These are phyloP conservation scores for Acanthamoeba sp. DNA, from an alignment of 208 protist species.

Conservation along the genomic window DNA sequence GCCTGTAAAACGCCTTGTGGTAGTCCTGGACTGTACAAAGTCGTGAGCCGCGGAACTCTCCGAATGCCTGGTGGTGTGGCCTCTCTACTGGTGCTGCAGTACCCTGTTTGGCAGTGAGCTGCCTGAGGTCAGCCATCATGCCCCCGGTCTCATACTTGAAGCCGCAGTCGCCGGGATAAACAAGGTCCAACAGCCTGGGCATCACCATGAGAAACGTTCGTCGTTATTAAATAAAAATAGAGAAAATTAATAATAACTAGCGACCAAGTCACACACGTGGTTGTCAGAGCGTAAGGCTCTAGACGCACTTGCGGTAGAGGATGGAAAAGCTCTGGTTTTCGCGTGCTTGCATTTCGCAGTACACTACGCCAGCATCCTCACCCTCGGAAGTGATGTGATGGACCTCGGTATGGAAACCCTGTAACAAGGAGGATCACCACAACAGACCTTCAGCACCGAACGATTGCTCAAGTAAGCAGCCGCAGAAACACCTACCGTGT, in stretches of 20 bases:
- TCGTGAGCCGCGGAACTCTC: too few relatives aligned
- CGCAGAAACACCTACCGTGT: slow-evolving; percentile 44
- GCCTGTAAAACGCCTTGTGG: slow-evolving; percentile 84
- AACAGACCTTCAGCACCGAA: too few relatives aligned
- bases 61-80: too few relatives aligned
- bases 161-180: slow-evolving; percentile 77
- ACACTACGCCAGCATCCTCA: slow-evolving; percentile 89
- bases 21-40: slow-evolving; percentile 79
- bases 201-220: background rate
- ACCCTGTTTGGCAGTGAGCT: slow-evolving; percentile 75
- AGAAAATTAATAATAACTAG: slow-evolving; percentile 63
- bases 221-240: slow-evolving; percentile 21
- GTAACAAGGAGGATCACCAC: too few relatives aligned
- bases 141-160: slow-evolving; percentile 87
- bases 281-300: background rate
- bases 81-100: background rate
- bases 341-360: slow-evolving; percentile 90
- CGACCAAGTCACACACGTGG: too few relatives aligned
- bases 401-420: slow-evolving; percentile 89
- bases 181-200: background rate
- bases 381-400: slow-evolving; percentile 89
- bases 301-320: slow-evolving; percentile 46
- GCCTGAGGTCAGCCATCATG: slow-evolving; percentile 82
- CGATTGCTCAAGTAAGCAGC: background rate
- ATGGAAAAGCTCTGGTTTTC: slow-evolving; percentile 84